Conservation (phyloP, 2,329 filamentous ascomycete species). For the Corinectria fuckeliana region DNA sequence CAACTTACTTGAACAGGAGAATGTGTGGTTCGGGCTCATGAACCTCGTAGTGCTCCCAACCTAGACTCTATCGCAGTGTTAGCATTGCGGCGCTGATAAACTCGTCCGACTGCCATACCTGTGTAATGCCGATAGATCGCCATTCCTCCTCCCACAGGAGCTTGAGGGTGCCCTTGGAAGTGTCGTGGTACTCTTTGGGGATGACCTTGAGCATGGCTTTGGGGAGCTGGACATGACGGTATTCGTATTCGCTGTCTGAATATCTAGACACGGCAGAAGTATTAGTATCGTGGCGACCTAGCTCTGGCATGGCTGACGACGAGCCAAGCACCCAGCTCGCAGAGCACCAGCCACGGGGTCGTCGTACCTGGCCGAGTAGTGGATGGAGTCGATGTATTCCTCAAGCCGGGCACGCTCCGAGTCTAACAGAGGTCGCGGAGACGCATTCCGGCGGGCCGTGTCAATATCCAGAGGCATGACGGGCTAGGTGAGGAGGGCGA, state of each 20-base stretch:
- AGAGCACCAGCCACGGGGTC: slow-evolving; percentile 31
- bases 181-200: slow-evolving; percentile 92
- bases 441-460: slow-evolving; percentile 83
- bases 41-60: slow-evolving; percentile 99
- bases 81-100: slow-evolving; percentile 20
- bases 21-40: slow-evolving; percentile 99
- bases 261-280: slow-evolving; percentile 66
- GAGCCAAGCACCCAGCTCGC: slow-evolving; percentile 33
- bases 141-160: slow-evolving; percentile 98
- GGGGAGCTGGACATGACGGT: slow-evolving; percentile 95
- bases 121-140: slow-evolving; percentile 95
- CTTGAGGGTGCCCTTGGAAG: slow-evolving; percentile 89
- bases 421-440: slow-evolving; percentile 80
- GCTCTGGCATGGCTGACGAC: background rate
- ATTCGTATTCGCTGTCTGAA: slow-evolving; percentile 91
- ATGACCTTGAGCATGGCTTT: slow-evolving; percentile 99
- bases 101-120: slow-evolving; percentile 62
- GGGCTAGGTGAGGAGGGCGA: slow-evolving; percentile 2
- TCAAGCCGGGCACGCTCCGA: slow-evolving; percentile 83
- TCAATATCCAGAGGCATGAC: slow-evolving; percentile 67
- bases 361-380: slow-evolving; percentile 87
- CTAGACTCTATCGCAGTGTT: slow-evolving; percentile 73
- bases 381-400: slow-evolving; percentile 91
- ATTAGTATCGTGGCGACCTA: background rate
- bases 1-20: slow-evolving; percentile 91